These are phyloP conservation scores for Pythium folliculosum DNA, from an alignment of 352 stramenopile species.

Conservation along the genomic window DNA sequence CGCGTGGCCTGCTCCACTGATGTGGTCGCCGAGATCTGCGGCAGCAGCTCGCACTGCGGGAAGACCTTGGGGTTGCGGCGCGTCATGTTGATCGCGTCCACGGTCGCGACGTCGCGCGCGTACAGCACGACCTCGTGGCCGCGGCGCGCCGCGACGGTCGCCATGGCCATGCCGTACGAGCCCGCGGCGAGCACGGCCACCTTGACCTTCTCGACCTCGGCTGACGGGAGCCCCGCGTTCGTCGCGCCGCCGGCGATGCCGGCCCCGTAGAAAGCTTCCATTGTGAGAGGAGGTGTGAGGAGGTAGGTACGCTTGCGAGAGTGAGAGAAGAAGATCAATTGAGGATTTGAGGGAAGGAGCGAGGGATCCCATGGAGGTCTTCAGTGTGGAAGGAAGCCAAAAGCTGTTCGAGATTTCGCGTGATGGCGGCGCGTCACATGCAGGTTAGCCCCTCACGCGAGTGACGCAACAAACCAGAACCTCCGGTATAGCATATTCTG, in stretches of 20 bases:
- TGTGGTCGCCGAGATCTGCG: conserved; percentile 86
- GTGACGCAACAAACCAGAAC: conserved; percentile 12
- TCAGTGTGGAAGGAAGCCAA: not conserved
- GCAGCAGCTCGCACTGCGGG: conserved; percentile 82
- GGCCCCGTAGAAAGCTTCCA: conserved; percentile 44
- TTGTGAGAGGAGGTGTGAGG: not conserved
- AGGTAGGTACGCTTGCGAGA: not conserved
- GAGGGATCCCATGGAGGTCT: not conserved
- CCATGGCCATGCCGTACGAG: conserved; percentile 96
- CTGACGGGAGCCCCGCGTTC: conserved; percentile 71
- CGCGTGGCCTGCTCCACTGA: conserved; percentile 84
- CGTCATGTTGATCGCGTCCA: conserved; percentile 92
- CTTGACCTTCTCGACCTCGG: conserved; percentile 78
- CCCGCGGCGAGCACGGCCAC: conserved; percentile 92
- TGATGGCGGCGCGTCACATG: conserved; percentile 28
- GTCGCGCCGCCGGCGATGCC: conserved; percentile 42
- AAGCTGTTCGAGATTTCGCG: conserved; percentile 22
- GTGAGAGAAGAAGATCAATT: not conserved
- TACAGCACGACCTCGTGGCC: conserved; percentile 93
- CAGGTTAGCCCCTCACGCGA: not conserved
- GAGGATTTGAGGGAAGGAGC: conserved; percentile 7
- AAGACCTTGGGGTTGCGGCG: conserved; percentile 93
- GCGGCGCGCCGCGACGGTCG: conserved; percentile 88
- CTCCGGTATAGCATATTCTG: conserved; percentile 8
- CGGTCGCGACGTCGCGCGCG: conserved; percentile 73